A percentile compares a stretch with the other conserved stretches of the same genome.
Conservation (phyloP, 768 basidiomycete species). For the Ramaria rubella region DNA sequence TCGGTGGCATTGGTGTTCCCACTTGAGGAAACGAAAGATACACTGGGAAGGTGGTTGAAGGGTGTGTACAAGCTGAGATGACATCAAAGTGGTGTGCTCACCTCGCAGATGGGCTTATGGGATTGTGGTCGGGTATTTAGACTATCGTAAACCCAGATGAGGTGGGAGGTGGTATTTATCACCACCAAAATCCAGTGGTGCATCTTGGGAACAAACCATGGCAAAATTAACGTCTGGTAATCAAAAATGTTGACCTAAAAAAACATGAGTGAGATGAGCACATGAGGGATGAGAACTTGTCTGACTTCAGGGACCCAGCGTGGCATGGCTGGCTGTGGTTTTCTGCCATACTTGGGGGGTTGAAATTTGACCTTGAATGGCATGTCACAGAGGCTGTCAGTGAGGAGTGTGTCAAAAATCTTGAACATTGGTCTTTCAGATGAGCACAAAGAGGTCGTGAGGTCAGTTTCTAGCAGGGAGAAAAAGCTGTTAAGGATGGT, state of each 20-base stretch:
- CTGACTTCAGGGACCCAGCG: neutral
- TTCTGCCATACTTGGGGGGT: neutral
- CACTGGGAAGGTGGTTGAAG: neutral
- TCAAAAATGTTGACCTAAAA: neutral
- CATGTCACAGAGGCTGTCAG: neutral
- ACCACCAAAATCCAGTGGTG: neutral
- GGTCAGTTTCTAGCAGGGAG: neutral
- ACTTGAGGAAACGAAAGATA: neutral
- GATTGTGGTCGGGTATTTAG: neutral
- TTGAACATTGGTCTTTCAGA: neutral
- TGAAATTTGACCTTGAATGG: neutral
- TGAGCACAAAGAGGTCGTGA: neutral
- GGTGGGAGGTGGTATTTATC: neutral
- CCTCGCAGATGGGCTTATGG: neutral
- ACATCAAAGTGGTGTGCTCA: neutral
- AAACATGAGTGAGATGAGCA: neutral
- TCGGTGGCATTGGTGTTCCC: neutral
- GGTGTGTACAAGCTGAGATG: neutral
- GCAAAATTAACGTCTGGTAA: neutral
- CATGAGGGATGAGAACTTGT: neutral
- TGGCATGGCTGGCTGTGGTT: neutral
- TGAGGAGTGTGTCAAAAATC: neutral
- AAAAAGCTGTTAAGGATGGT: neutral
- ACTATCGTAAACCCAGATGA: neutral
- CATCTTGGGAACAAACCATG: neutral